Evolutionary conservation across 2,329 filamentous ascomycete genomes (phyloP), one percentile per base, ranked within the genome.

Genomic region (Ambrosiella cleistominuta): DNA sequence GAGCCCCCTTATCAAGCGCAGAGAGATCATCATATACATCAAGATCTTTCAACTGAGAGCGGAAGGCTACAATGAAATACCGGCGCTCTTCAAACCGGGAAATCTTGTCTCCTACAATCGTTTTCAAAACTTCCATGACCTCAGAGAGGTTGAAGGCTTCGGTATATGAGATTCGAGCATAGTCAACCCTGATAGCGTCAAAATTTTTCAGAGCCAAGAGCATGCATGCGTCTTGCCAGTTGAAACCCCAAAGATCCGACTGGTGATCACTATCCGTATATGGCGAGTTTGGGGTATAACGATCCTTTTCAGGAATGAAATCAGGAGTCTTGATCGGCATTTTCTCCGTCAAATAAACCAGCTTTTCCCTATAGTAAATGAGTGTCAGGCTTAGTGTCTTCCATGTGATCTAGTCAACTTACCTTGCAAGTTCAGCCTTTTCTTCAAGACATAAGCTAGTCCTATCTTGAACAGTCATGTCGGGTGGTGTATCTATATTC

Each of bases 21-120:
- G 82, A 82, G 44, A 95, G 76, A 60, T 84, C 75, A 9, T 78
- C 78, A 60, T 81, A 80, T 62, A 88, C 80, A 1, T 83, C 85
- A 11, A 75, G 78, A 1, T 77, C 74, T 42, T 82, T 81, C 58
- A 95, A 79, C 62, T 75, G 78, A 5, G 86, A 91, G 13, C 87
- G 79, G 70, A 95, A 95, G 3, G 83, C 83, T 45, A 95, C 88
- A 58, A 93, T 82, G 70, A 91, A 95, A 72, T 91, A 95, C 36
- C 73, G 75, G 54, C 75, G 77, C 60, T 76, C 72, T 57, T 73
- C 76, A 81, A 85, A 91, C 9, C 74, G 70, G 2, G 89, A 71
- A 5, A 47, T 42, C 3, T 54, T 49, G 17, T 49, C 17, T 11
- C 59, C 59, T 15, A 51, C 44, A n/a, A 55, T 55, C 1, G 71